Conservation (phyloP, 768 basidiomycete species). For the Podaxis sp. region DNA sequence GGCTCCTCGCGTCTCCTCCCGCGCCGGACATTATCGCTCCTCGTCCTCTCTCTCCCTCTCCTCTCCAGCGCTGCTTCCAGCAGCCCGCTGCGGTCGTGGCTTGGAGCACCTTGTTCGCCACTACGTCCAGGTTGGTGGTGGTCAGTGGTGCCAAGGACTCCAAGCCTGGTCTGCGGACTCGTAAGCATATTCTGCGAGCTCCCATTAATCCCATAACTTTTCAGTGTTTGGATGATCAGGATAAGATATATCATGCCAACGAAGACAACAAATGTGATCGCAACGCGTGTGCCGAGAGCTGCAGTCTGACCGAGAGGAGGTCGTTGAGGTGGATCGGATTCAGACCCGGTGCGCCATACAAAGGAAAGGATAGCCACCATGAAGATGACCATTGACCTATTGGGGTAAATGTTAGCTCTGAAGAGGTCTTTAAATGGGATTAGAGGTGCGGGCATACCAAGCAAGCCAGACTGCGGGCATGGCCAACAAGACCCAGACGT, state of each 20-base stretch:
- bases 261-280: constrained; percentile 49
- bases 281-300: constrained; percentile 52
- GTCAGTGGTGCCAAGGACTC: not conserved
- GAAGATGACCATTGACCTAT: constrained; percentile 68
- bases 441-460: constrained; percentile 38
- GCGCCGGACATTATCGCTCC: not conserved
- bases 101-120: constrained; percentile 1
- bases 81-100: constrained; percentile 14
- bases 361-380: constrained; percentile 60
- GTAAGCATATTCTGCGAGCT: constrained; percentile 16
- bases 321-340: constrained; percentile 34
- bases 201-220: constrained; percentile 48
- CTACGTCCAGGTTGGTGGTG: not conserved
- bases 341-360: constrained; percentile 67
- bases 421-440: not conserved
- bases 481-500: constrained; percentile 34
- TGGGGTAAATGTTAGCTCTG: not conserved
- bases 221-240: constrained; percentile 61
- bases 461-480: constrained; percentile 71
- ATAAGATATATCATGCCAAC: constrained; percentile 61
- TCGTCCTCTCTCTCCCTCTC: constrained; percentile 27
- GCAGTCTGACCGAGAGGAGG: constrained; percentile 34
- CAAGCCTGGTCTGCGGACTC: constrained; percentile 9
- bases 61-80: constrained; percentile 22
- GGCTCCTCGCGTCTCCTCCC: constrained; percentile 5